Conservation (phyloP, 805 yeast genomes). For the Myxozyma udenii region DNA sequence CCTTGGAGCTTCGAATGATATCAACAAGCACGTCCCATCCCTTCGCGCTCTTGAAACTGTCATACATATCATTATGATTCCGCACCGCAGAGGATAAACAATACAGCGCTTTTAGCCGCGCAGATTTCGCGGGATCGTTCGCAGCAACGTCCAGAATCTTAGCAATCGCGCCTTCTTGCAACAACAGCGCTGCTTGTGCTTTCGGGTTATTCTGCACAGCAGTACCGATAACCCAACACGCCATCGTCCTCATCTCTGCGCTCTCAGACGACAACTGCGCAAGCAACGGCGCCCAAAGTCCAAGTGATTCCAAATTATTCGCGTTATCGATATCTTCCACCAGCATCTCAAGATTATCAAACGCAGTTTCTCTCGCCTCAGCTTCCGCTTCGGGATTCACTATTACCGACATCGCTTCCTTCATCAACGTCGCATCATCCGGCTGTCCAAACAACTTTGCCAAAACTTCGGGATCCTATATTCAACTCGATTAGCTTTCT, state of each 20-base stretch:
- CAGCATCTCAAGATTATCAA: slow-evolving; percentile 89
- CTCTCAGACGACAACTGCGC: slow-evolving; percentile 48
- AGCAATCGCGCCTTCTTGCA: slow-evolving; percentile 35
- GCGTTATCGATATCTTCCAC: slow-evolving; percentile 94
- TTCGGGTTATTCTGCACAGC: slow-evolving; percentile 88
- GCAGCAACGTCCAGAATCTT: slow-evolving; percentile 35
- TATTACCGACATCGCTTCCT: slow-evolving; percentile 63
- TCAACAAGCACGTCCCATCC: slow-evolving; percentile 55
- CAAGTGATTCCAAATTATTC: slow-evolving; percentile 78
- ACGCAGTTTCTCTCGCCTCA: slow-evolving; percentile 68
- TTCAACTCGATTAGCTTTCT: not conserved
- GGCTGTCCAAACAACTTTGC: slow-evolving; percentile 74
- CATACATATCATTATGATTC: slow-evolving; percentile 59
- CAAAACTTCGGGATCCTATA: slow-evolving; percentile 65
- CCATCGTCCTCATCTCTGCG: slow-evolving; percentile 50
- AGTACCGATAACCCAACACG: slow-evolving; percentile 77
- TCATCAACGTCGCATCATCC: slow-evolving; percentile 89
- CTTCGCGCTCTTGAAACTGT: slow-evolving; percentile 50
- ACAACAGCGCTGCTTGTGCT: slow-evolving; percentile 50
- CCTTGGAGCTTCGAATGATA: slow-evolving; percentile 13
- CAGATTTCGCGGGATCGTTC: slow-evolving; percentile 35
- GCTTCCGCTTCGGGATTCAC: slow-evolving; percentile 54
- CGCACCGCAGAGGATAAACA: slow-evolving; percentile 73
- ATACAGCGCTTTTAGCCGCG: slow-evolving; percentile 64
- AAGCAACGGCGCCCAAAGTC: slow-evolving; percentile 75